Percentiles rank a stretch among this genome's conserved stretches.
These are phyloP conservation scores for Macrophomina phaseolina DNA, from an alignment of 2,329 filamentous ascomycete genomes.

Conservation along the genomic window DNA sequence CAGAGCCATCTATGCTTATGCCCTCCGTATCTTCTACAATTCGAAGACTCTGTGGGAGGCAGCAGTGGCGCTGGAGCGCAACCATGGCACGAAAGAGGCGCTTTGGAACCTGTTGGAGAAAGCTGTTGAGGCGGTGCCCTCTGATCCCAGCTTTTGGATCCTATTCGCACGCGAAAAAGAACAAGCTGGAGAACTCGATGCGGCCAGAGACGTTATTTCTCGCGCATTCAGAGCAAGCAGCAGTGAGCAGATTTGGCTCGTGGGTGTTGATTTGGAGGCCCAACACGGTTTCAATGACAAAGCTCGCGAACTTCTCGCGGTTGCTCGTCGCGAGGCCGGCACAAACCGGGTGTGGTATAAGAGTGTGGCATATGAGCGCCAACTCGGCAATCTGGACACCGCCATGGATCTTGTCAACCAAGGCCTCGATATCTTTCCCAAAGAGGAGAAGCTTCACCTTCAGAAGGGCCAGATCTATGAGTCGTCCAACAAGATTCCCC, in stretches of 20 bases:
- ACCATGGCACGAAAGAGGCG: conserved; percentile 82
- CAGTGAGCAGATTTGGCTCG: conserved; percentile 97
- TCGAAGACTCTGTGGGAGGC: conserved; percentile 89
- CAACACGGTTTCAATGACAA: conserved; percentile 83
- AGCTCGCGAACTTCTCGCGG: conserved; percentile 79
- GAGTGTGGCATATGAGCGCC: conserved; percentile 89
- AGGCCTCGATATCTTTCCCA: conserved; percentile 84
- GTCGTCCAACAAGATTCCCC: conserved; percentile 74
- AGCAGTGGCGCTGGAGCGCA: conserved; percentile 88
- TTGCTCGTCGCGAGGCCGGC: conserved; percentile 84
- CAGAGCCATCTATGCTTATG: conserved; percentile 90
- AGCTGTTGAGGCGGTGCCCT: conserved; percentile 87
- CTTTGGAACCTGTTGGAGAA: conserved; percentile 88
- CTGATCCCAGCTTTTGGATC: conserved; percentile 91
- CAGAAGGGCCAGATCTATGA: conserved; percentile 99
- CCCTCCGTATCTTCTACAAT: conserved; percentile 85
- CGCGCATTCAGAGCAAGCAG: conserved; percentile 94
- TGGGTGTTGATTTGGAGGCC: conserved; percentile 93
- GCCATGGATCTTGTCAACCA: conserved; percentile 88
- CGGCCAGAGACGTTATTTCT: conserved; percentile 82
- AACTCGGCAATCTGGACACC: conserved; percentile 76
- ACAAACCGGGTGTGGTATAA: conserved; percentile 98
- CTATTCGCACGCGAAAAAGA: conserved; percentile 94
- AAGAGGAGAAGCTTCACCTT: conserved; percentile 92
- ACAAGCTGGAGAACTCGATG: conserved; percentile 85